phyloP scores from a whole-genome alignment of 2,329 filamentous ascomycete genomes.

The Trichoderma sp. region DNA sequence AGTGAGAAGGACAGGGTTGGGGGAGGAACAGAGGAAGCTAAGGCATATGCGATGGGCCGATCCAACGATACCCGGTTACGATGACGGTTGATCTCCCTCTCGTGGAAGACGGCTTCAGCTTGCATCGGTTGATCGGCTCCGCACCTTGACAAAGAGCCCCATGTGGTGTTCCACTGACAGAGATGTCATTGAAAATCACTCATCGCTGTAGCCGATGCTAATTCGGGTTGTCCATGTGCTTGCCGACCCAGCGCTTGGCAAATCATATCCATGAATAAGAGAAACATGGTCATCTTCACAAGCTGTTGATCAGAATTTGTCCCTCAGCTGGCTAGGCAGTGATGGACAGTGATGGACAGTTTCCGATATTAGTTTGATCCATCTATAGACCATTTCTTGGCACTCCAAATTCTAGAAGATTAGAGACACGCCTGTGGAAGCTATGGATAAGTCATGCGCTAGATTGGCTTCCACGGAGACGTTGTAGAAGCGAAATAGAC shows the following conservation, averaged over 20 bases:
- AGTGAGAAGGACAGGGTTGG: neutral
- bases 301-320: slow-evolving; percentile 1
- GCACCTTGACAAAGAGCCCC: neutral
- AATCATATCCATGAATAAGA: neutral
- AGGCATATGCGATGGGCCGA: neutral
- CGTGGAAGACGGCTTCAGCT: neutral
- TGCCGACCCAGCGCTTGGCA: neutral
- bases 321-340: neutral
- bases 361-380: neutral
- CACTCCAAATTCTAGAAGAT: neutral
- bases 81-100: neutral
- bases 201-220: neutral
- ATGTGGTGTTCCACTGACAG: neutral
- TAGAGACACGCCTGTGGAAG: neutral
- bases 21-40: neutral
- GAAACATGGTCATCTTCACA: neutral
- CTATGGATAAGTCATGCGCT: neutral
- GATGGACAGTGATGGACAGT: neutral
- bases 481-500: slow-evolving; percentile 1
- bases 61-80: neutral
- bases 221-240: neutral
- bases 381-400: neutral
- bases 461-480: neutral
- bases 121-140: neutral
- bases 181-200: neutral